Percentiles rank a stretch among this genome's conserved stretches.
Evolutionary conservation across 495 filamentous ascomycete genomes (phyloP).

Genomic region (Trichocladium uniseriatum): DNA sequence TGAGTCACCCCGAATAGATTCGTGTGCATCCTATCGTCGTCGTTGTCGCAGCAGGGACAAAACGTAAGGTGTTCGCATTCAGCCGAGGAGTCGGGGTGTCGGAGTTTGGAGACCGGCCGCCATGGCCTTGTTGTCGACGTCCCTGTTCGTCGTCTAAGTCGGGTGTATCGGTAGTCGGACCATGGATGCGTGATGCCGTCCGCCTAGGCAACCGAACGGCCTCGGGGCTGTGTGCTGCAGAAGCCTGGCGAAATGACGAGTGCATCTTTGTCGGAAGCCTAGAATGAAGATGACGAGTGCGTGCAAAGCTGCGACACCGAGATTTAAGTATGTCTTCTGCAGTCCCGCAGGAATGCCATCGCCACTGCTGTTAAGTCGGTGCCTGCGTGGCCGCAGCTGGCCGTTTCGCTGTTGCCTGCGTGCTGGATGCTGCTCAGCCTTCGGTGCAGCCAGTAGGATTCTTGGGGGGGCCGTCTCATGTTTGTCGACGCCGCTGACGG

Average conservation of each 20-base stretch:
- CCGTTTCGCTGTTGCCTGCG: conserved; percentile 10
- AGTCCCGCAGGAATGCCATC: not conserved
- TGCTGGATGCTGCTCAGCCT: conserved; percentile 9
- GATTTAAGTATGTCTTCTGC: conserved; percentile 1
- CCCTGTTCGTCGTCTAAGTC: no score
- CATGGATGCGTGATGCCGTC: no score
- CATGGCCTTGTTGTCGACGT: no score
- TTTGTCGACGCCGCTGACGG: not conserved
- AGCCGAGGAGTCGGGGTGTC: no score
- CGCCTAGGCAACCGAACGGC: no score
- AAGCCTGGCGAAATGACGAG: no score
- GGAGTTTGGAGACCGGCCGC: no score
- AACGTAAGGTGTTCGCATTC: no score
- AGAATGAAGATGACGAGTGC: not conserved
- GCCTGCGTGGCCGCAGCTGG: not conserved
- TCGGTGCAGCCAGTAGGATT: not conserved
- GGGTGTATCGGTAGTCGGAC: no score
- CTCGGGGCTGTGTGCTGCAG: no score
- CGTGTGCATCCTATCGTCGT: not conserved
- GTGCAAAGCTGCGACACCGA: not conserved
- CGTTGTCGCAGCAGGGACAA: not conserved
- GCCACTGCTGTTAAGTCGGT: not conserved
- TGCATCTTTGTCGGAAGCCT: not conserved
- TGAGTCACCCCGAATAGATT: not conserved
- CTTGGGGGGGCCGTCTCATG: not conserved